Evolutionary conservation across 495 filamentous ascomycete genomes (phyloP).

Genomic region (Aspergillus bertholletiae): DNA sequence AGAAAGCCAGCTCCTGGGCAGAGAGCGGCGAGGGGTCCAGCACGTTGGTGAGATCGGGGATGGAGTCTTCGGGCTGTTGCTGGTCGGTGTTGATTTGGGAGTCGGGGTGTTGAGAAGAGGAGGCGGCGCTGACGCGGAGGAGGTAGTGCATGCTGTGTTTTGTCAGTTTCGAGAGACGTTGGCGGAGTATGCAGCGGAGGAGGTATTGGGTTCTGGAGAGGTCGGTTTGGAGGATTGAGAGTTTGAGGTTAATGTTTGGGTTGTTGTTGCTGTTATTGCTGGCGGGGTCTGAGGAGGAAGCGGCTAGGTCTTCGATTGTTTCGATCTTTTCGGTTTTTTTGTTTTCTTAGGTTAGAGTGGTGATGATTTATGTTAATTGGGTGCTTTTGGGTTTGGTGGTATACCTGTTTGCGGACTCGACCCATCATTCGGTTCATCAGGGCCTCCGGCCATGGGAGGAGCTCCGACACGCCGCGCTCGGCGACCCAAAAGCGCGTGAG

Average conservation of each 20-base stretch:
- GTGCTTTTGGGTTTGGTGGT: background rate
- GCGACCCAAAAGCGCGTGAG: conserved; percentile 90
- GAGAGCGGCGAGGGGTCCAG: conserved; percentile 55
- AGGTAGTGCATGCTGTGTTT: conserved; percentile 44
- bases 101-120: conserved; percentile 59
- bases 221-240: conserved; percentile 96
- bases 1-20: conserved; percentile 68
- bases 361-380: too few relatives aligned
- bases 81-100: conserved; percentile 12
- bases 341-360: background rate
- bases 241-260: conserved; percentile 81
- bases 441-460: conserved; percentile 62
- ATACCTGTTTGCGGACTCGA: conserved; percentile 65
- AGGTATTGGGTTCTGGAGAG: conserved; percentile 90
- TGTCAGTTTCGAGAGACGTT: conserved; percentile 73
- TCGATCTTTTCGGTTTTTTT: conserved; percentile 43
- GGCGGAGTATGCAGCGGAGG: conserved; percentile 76
- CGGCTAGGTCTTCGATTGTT: conserved; percentile 69
- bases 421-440: conserved; percentile 76
- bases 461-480: conserved; percentile 82
- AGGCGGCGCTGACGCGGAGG: conserved; percentile 25
- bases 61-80: conserved; percentile 30
- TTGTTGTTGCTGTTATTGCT: conserved; percentile 58
- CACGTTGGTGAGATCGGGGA: conserved; percentile 34
- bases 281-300: conserved; percentile 35